Evolutionary conservation across 2,329 filamentous ascomycete species (phyloP).

Genomic region (Paraconiothyrium brasiliense): DNA sequence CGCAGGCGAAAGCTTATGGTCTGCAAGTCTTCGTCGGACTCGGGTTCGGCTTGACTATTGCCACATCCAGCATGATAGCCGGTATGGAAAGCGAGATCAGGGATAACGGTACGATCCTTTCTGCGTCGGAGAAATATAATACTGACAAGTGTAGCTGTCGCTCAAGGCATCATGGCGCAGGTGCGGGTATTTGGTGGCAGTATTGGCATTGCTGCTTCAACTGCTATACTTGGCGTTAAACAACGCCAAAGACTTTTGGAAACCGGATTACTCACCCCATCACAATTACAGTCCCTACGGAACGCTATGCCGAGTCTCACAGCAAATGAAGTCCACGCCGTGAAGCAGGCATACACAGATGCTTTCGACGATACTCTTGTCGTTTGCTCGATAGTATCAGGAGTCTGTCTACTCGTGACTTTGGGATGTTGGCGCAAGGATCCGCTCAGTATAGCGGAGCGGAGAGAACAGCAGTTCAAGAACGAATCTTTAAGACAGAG

Average conservation of each 20-base stretch:
- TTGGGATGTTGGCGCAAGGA: slow-evolving; percentile 23
- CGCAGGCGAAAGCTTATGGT: slow-evolving; percentile 18
- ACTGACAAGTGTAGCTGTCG: slow-evolving; percentile 12
- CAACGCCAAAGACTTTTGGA: slow-evolving; percentile 21
- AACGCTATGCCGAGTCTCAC: slow-evolving; percentile 17
- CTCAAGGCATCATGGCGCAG: slow-evolving; percentile 23
- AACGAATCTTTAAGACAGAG: neutral
- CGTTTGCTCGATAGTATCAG: slow-evolving; percentile 27
- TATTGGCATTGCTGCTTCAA: slow-evolving; percentile 23
- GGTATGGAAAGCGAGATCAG: slow-evolving; percentile 15
- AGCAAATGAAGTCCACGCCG: neutral
- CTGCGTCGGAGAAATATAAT: neutral
- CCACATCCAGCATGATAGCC: slow-evolving; percentile 20
- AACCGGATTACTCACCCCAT: slow-evolving; percentile 9
- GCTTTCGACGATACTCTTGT: slow-evolving; percentile 29
- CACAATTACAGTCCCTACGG: slow-evolving; percentile 19
- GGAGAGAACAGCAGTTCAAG: slow-evolving; percentile 1
- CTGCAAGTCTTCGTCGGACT: slow-evolving; percentile 21
- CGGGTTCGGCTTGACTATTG: slow-evolving; percentile 20
- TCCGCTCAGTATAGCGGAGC: slow-evolving; percentile 2
- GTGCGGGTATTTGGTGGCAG: slow-evolving; percentile 23
- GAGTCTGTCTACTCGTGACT: slow-evolving; percentile 23
- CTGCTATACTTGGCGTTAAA: slow-evolving; percentile 21
- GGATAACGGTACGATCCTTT: slow-evolving; percentile 12
- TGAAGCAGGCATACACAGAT: slow-evolving; percentile 25